A percentile compares a stretch with the other conserved stretches of the same genome.
phyloP scores from a whole-genome alignment of 2,329 filamentous ascomycete species.

The Trichoderma pleuroti region DNA sequence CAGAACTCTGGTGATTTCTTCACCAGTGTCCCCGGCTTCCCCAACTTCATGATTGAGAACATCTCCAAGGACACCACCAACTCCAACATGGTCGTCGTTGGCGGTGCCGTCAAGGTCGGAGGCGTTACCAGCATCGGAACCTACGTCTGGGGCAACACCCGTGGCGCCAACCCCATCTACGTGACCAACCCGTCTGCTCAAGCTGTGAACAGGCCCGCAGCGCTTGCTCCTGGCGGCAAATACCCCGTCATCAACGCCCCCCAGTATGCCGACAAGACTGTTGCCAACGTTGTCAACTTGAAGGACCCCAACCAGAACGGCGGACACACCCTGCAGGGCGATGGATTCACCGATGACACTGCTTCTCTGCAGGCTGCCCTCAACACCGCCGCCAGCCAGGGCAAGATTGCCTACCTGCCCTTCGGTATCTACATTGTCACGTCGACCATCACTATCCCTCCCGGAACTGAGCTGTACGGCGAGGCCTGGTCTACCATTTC shows the following conservation, averaged over 20 bases:
- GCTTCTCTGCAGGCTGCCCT: conserved; percentile 56
- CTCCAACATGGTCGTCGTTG: conserved; percentile 21
- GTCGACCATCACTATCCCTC: conserved; percentile 44
- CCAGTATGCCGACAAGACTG: conserved; percentile 8
- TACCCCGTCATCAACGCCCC: conserved; percentile 13
- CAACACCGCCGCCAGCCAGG: conserved; percentile 43
- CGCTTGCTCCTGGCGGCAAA: conserved; percentile 16
- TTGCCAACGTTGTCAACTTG: conserved; percentile 12
- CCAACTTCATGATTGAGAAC: conserved; percentile 21
- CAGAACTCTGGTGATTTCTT: conserved; percentile 20
- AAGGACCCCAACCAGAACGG: conserved; percentile 16
- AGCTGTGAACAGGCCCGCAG: conserved; percentile 13
- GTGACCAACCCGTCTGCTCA: conserved; percentile 1
- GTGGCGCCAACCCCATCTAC: conserved; percentile 9
- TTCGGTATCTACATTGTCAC: conserved; percentile 53
- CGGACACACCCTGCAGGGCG: conserved; percentile 35
- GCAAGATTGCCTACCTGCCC: conserved; percentile 55
- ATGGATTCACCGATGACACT: conserved; percentile 59
- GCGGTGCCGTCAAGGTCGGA: conserved; percentile 14
- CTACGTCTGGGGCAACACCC: conserved; percentile 16
- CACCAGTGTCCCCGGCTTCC: neutral
- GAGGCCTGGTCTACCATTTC: conserved; percentile 19
- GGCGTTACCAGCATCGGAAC: conserved; percentile 15
- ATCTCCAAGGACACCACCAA: conserved; percentile 22
- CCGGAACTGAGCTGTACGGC: conserved; percentile 27